A percentile compares a stretch with the other conserved stretches of the same genome.
Conservation (phyloP, 2,329 filamentous ascomycete species). For the Ascochyta fabae region DNA sequence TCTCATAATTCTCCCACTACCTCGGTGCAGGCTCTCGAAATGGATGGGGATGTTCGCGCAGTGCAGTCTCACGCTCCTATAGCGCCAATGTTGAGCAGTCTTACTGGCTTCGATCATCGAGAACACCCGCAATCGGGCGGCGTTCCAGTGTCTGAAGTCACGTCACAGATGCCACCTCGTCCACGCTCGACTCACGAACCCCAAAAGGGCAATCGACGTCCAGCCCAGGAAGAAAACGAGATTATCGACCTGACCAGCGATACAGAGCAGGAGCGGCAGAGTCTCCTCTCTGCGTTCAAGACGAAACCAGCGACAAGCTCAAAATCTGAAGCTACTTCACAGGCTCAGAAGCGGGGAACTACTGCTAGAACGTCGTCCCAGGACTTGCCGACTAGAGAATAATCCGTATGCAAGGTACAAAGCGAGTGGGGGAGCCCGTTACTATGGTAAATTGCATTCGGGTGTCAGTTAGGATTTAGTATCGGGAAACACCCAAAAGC, state of each 20-base stretch:
- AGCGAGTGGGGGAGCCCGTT: neutral
- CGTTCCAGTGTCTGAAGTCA: neutral
- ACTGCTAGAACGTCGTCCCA: neutral
- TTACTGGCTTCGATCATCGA: neutral
- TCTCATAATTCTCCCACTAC: neutral
- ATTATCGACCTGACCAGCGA: constrained; percentile 29
- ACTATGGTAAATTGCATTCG: no score
- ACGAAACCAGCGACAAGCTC: neutral
- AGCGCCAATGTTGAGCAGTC: neutral
- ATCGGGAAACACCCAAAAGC: neutral
- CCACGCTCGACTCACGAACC: neutral
- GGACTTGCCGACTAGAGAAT: neutral
- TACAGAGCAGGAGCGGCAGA: constrained; percentile 19
- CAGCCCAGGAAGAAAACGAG: neutral
- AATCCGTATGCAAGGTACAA: constrained; percentile 2
- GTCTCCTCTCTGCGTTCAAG: constrained; percentile 22
- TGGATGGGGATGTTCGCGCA: neutral
- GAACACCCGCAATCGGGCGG: constrained; percentile 11
- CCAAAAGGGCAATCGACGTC: neutral
- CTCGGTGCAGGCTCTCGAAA: neutral
- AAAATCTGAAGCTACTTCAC: neutral
- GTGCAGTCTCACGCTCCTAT: neutral
- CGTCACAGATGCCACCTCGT: neutral
- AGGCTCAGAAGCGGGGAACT: neutral
- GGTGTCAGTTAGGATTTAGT: neutral